Conservation (phyloP, 129 eudicot genomes). For the Chrysanthemum seticuspe region DNA sequence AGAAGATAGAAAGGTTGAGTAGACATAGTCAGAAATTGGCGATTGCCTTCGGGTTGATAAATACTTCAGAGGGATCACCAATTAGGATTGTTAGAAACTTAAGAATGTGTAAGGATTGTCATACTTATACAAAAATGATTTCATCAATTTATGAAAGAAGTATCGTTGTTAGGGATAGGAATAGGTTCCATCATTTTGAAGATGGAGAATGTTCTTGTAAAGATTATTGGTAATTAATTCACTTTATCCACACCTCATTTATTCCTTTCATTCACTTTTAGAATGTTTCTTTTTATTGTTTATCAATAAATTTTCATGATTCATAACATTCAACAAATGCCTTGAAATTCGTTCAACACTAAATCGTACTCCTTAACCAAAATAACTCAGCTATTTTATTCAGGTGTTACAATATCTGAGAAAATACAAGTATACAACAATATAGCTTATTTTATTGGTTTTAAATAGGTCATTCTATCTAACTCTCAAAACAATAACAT, state of each 20-base stretch:
- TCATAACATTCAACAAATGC: background rate
- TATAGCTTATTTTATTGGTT: conserved; percentile 18
- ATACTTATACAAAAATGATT: conserved; percentile 67
- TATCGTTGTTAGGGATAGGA: conserved; percentile 72
- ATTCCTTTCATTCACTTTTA: background rate
- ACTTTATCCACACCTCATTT: background rate
- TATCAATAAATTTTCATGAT: background rate
- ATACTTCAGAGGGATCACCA: conserved; percentile 43
- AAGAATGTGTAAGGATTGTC: conserved; percentile 90
- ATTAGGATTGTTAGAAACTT: conserved; percentile 78
- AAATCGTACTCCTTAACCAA: background rate
- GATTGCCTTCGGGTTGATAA: conserved; percentile 62
- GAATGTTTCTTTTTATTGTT: background rate
- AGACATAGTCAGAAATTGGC: conserved; percentile 85
- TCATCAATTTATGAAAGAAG: conserved; percentile 63
- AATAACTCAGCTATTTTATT: conserved; percentile 12
- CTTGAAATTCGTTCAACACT: background rate
- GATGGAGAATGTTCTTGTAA: conserved; percentile 81
- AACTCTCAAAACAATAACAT: conserved; percentile 23
- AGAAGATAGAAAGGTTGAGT: conserved; percentile 66
- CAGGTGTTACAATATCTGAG: conserved; percentile 15
- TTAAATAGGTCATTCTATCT: conserved; percentile 7
- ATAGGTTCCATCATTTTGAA: conserved; percentile 79
- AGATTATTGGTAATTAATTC: conserved; percentile 59
- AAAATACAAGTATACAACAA: conserved; percentile 30